A percentile compares a stretch with the other conserved stretches of the same genome.
These are phyloP conservation scores for Amesomyces nigricolor DNA, from an alignment of 2,329 filamentous ascomycete genomes.

Conservation along the genomic window DNA sequence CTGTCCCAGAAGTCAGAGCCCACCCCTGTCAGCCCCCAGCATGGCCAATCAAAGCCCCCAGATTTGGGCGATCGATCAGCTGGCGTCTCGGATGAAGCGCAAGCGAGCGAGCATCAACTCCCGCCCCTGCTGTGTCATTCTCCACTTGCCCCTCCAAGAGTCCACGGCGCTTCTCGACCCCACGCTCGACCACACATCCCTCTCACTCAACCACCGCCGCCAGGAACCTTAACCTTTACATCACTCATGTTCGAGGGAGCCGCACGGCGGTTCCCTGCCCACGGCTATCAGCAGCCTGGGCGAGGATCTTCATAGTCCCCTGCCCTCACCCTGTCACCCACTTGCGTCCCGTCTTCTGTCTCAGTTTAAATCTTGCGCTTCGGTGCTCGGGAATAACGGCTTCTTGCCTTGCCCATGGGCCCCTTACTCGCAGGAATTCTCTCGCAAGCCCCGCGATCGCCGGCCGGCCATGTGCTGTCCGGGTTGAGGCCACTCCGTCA, in stretches of 20 bases:
- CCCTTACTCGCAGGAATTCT: neutral
- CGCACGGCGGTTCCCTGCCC: conserved; percentile 5
- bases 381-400: conserved; percentile 2
- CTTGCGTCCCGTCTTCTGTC: conserved; percentile 9
- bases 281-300: conserved; percentile 11
- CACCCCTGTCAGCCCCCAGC: conserved; percentile 17
- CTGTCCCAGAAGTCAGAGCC: conserved; percentile 23
- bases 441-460: neutral
- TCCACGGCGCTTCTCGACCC: conserved; percentile 14
- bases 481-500: neutral
- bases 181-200: conserved; percentile 12
- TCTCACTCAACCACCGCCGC: conserved; percentile 10
- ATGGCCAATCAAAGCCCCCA: conserved; percentile 20
- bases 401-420: neutral
- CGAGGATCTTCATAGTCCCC: conserved; percentile 1
- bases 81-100: conserved; percentile 28
- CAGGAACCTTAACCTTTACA: neutral
- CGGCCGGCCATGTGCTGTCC: neutral
- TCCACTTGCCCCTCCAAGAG: conserved; percentile 11
- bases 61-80: conserved; percentile 24
- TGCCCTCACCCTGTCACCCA: neutral
- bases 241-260: neutral
- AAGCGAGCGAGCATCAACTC: conserved; percentile 24
- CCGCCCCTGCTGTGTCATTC: conserved; percentile 17
- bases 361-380: conserved; percentile 6